A percentile compares a stretch with the other conserved stretches of the same genome.
Evolutionary conservation across 2,329 filamentous ascomycete species (phyloP).

Genomic region (Talaromyces pinophilus): DNA sequence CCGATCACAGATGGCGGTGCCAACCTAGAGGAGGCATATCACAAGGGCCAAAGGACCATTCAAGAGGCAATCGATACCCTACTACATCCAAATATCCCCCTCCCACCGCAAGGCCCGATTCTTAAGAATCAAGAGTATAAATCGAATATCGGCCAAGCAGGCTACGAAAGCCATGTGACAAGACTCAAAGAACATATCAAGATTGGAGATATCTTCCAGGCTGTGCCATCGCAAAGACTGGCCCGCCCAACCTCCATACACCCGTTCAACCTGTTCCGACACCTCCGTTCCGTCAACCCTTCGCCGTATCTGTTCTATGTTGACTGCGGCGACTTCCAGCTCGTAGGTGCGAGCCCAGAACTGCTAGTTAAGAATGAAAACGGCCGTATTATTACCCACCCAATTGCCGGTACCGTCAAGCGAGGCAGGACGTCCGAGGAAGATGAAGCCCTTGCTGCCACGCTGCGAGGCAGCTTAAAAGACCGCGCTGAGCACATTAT

Average conservation of each 20-base stretch:
- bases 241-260: conserved; percentile 86
- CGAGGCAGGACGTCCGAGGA: conserved; percentile 78
- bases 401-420: conserved; percentile 93
- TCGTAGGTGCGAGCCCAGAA: conserved; percentile 92
- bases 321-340: conserved; percentile 87
- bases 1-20: conserved; percentile 62
- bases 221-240: conserved; percentile 94
- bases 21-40: conserved; percentile 68
- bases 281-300: conserved; percentile 92
- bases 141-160: conserved; percentile 85
- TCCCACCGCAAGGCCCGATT: conserved; percentile 76
- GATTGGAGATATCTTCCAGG: conserved; percentile 93
- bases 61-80: conserved; percentile 69
- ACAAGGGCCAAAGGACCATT: conserved; percentile 65
- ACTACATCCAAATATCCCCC: conserved; percentile 70
- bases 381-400: conserved; percentile 89
- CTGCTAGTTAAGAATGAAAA: conserved; percentile 87
- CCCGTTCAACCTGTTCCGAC: conserved; percentile 97
- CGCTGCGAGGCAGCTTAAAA: conserved; percentile 78
- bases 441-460: conserved; percentile 76
- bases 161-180: conserved; percentile 89
- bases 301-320: conserved; percentile 98
- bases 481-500: conserved; percentile 96
- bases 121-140: conserved; percentile 73
- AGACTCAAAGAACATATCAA: conserved; percentile 86